Evolutionary conservation across 2,329 filamentous ascomycete species (phyloP), one percentile per base, ranked within the genome.

Genomic region (Verticillium longisporum): DNA sequence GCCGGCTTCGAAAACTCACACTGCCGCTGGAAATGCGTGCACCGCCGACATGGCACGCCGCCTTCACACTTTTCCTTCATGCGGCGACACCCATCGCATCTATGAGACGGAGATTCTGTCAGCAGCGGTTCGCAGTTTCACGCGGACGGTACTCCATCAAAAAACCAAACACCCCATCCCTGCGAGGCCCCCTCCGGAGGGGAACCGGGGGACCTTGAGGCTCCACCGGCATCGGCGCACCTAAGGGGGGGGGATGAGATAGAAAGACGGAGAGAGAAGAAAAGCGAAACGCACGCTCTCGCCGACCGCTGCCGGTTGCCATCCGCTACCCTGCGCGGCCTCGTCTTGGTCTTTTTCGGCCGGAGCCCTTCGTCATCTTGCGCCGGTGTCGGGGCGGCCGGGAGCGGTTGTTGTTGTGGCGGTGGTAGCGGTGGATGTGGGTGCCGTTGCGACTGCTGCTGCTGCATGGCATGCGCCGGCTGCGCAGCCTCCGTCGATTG

Each of bases 41-140:
- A 84, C 60, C 82, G 73, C 56, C 79, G 78, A 67, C 81, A 84
- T 1, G 82, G 82, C 18, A 81, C 74, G 57, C 81, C 82, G 56
- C 81, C 82, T 65, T 83, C 80, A 66, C 81, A 84, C 70, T 83
- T 83, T 68, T 84, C 81, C 67, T 84, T 84, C 61, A 81, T 76
- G 63, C 80, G 75, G 62, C 81, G 80, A 68, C 81, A 84, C 59
- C 78, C 78, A 67, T 83, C 80, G 66, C 81, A 84, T 62, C 81
- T 83, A 72, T 70, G 62, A 60, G 11, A 11, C 34, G 34, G 18
- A 10, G 26, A 26, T 4, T 6, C 45, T 21, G 45, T 64, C 36
- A 64, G 62, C 26, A 26, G 26, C 26, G 26, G 26, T 26, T 26
- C 26, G 26, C 26, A 26, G 26, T 26, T 26, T 26, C 26, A 26